Evolutionary conservation across 352 stramenopile species (phyloP).

Genomic region (Phytophthora ramorum): DNA sequence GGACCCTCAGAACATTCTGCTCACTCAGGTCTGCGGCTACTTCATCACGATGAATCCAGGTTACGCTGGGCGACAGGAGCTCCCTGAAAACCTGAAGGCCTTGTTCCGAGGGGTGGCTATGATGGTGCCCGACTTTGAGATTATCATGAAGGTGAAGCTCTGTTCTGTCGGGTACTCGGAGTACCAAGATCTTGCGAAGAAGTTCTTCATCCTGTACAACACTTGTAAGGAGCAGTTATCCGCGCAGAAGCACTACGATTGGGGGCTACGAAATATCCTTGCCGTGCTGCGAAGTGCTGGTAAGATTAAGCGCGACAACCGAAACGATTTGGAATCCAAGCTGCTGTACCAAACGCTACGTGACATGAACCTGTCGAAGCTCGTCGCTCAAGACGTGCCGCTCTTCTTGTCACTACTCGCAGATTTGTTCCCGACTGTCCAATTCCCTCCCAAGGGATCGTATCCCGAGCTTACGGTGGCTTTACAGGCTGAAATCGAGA

Average conservation of each 20-base stretch:
- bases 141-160: slow-evolving; percentile 97
- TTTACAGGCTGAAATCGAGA: slow-evolving; percentile 90
- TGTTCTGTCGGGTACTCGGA: slow-evolving; percentile 95
- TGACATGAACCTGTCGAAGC: slow-evolving; percentile 99
- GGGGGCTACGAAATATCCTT: slow-evolving; percentile 92
- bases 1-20: slow-evolving; percentile 96
- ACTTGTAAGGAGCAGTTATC: slow-evolving; percentile 93
- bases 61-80: slow-evolving; percentile 97
- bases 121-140: slow-evolving; percentile 94
- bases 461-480: slow-evolving; percentile 96
- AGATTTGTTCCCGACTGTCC: slow-evolving; percentile 96
- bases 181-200: slow-evolving; percentile 91
- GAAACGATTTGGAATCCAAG: slow-evolving; percentile 89
- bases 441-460: slow-evolving; percentile 92
- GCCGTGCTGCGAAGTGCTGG: slow-evolving; percentile 89
- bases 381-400: slow-evolving; percentile 98
- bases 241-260: slow-evolving; percentile 94
- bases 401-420: slow-evolving; percentile 97
- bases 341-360: slow-evolving; percentile 91
- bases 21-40: slow-evolving; percentile 96
- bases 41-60: slow-evolving; percentile 99
- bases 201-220: slow-evolving; percentile 93
- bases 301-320: slow-evolving; percentile 92
- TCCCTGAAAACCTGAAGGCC: slow-evolving; percentile 99
- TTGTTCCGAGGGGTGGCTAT: slow-evolving; percentile 92